Percentiles rank a stretch among this genome's conserved stretches.
Conservation (phyloP, 257 asterid species). For the Vinca minor region DNA sequence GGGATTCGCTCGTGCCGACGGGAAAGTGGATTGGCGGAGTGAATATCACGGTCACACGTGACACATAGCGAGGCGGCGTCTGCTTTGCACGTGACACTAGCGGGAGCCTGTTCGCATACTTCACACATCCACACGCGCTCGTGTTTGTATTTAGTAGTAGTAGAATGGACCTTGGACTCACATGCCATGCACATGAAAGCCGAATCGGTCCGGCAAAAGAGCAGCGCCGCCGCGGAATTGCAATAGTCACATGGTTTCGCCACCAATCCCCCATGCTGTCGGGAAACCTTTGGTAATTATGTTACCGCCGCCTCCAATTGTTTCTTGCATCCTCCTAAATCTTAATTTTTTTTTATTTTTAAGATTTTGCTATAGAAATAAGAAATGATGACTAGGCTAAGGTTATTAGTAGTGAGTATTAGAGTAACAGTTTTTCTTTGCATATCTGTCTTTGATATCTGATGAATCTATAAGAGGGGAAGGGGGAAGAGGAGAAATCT, state of each 20-base stretch:
- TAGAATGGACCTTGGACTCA: constrained; percentile 49
- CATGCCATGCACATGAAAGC: constrained; percentile 59
- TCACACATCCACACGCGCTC: constrained; percentile 77
- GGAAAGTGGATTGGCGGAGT: constrained; percentile 66
- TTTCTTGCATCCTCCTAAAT: constrained; percentile 20
- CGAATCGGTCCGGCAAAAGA: constrained; percentile 59
- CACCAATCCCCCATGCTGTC: constrained; percentile 30
- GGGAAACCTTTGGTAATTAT: constrained; percentile 36
- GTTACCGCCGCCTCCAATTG: constrained; percentile 21
- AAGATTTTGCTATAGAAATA: background rate
- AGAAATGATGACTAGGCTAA: constrained; percentile 21
- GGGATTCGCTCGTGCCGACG: constrained; percentile 60
- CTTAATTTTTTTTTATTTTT: background rate
- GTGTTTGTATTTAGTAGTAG: constrained; percentile 17
- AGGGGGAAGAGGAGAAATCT: constrained; percentile 20
- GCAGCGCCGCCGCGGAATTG: constrained; percentile 50
- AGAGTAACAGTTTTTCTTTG: constrained; percentile 17
- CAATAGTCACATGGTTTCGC: constrained; percentile 69
- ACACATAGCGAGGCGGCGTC: constrained; percentile 77
- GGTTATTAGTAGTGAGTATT: constrained; percentile 25
- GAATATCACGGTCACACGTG: constrained; percentile 70
- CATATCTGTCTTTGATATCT: too few relatives aligned
- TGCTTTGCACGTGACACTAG: constrained; percentile 61
- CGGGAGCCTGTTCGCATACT: constrained; percentile 73
- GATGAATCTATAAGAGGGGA: constrained; percentile 20